Percentiles rank a stretch among this genome's conserved stretches.
Conservation (phyloP, 768 basidiomycete genomes). For the Lentinula boryana region DNA sequence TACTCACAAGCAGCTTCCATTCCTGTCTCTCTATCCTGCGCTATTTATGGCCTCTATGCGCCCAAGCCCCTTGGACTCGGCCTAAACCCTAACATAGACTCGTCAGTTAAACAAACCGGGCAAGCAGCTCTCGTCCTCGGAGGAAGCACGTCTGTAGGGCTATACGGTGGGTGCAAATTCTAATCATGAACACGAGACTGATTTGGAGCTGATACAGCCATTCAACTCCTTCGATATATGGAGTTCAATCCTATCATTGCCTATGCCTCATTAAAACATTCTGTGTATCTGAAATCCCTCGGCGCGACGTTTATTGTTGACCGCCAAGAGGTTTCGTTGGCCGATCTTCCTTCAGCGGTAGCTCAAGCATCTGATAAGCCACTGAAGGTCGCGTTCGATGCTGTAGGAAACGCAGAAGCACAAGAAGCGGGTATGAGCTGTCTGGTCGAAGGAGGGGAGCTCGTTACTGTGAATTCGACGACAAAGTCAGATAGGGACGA, state of each 20-base stretch:
- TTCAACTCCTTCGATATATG: slow-evolving; percentile 21
- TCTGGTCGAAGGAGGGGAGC: not conserved
- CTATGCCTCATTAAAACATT: slow-evolving; percentile 19
- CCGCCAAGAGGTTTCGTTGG: not conserved
- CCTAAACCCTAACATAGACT: slow-evolving; percentile 31
- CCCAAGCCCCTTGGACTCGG: slow-evolving; percentile 28
- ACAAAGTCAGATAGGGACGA: slow-evolving; percentile 7
- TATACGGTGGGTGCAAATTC: slow-evolving; percentile 28
- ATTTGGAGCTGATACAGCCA: not conserved
- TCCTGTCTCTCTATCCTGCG: slow-evolving; percentile 18
- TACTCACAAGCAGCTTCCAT: slow-evolving; percentile 20
- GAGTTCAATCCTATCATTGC: slow-evolving; percentile 23
- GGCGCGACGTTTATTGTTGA: slow-evolving; percentile 21
- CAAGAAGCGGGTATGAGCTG: not conserved
- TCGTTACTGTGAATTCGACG: not conserved
- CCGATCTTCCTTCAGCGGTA: not conserved
- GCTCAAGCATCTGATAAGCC: not conserved
- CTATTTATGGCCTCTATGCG: slow-evolving; percentile 18
- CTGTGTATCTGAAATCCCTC: slow-evolving; percentile 16
- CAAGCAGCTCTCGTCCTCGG: slow-evolving; percentile 42
- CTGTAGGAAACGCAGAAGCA: not conserved
- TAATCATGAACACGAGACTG: not conserved
- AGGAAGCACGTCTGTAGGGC: slow-evolving; percentile 42
- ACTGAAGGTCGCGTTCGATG: not conserved
- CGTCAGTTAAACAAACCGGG: slow-evolving; percentile 33